phyloP scores from a whole-genome alignment of 164 flowering plant genomes.

The Chloranthus sessilifolius region DNA sequence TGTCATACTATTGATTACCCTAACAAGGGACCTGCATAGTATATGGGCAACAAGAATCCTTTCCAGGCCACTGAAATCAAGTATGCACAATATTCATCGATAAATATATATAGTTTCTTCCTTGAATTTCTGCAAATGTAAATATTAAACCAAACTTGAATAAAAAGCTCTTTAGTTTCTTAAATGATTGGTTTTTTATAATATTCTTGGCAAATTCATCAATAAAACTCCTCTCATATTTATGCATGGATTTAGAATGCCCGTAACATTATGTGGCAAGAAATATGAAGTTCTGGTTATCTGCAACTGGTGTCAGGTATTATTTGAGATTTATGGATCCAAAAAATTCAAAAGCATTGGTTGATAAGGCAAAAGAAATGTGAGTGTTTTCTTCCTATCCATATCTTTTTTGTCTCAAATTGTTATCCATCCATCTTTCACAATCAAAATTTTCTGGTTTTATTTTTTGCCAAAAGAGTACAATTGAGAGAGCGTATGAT shows the following conservation, averaged over 20 bases:
- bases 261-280: background rate
- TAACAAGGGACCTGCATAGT: no score
- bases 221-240: conserved; percentile 1
- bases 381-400: conserved; percentile 23
- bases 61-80: no score
- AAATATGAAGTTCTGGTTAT: conserved; percentile 1
- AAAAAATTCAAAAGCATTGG: conserved; percentile 68
- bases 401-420: background rate
- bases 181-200: no score
- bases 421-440: background rate
- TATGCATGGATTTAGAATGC: conserved; percentile 3
- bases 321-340: conserved; percentile 98
- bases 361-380: conserved; percentile 74
- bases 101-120: no score
- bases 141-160: no score
- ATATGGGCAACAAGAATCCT: no score
- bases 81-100: no score
- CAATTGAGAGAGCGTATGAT: background rate
- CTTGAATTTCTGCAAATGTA: no score
- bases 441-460: background rate
- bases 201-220: no score
- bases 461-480: background rate
- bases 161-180: no score
- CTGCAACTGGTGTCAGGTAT: conserved; percentile 57
- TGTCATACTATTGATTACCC: no score